Conservation (phyloP, 73 alveolate genomes). For the Symbiodinium pilosum region DNA sequence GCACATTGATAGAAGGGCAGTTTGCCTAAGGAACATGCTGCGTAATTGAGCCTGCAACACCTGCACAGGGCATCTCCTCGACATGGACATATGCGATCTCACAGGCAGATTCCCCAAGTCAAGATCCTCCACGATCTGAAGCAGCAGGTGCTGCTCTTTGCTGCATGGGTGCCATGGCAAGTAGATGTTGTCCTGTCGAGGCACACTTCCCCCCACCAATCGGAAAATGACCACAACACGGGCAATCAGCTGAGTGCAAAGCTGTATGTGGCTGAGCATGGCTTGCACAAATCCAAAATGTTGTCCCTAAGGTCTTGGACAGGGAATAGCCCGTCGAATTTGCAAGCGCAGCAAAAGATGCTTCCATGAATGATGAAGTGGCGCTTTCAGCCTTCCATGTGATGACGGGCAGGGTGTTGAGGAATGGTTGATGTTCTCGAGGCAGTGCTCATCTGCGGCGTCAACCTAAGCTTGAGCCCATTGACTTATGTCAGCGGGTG, state of each 20-base stretch:
- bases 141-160: background rate
- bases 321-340: background rate
- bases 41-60: background rate
- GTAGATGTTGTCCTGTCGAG: background rate
- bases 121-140: background rate
- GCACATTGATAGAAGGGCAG: too few species aligned
- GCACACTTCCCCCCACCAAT: background rate
- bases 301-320: background rate
- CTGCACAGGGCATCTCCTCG: conserved; percentile 37
- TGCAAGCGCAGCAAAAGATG: background rate
- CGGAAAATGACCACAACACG: background rate
- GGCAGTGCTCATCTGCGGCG: conserved; percentile 91
- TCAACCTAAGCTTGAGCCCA: conserved; percentile 72
- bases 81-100: conserved; percentile 41
- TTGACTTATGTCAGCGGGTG: conserved; percentile 72
- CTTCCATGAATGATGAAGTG: background rate
- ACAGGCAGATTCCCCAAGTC: background rate
- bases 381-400: background rate
- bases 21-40: too few species aligned
- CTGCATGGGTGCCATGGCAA: too few species aligned
- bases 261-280: too few species aligned
- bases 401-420: background rate
- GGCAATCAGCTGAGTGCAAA: background rate
- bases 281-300: too few species aligned
- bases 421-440: background rate